These are phyloP conservation scores for Haplosporangium sp. DNA, from an alignment of 371 early-diverging fungal species.

Conservation along the genomic window DNA sequence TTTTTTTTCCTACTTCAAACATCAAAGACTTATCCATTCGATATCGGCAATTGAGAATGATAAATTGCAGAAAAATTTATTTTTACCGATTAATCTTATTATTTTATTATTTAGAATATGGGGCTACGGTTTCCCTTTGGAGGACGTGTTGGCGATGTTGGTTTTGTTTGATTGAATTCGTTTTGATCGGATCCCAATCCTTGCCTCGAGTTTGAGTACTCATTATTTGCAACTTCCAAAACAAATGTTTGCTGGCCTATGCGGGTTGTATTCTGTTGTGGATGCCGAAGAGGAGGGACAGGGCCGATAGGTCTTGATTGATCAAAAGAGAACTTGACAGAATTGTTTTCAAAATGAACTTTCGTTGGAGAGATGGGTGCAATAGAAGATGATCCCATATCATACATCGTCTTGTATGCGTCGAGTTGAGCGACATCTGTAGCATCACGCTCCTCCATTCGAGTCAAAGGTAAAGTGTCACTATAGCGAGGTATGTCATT, in stretches of 20 bases:
- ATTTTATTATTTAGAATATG: neutral
- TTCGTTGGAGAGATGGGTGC: neutral
- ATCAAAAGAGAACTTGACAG: neutral
- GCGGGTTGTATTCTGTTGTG: neutral
- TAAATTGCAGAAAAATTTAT: too few relatives aligned
- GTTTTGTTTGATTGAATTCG: constrained; percentile 1
- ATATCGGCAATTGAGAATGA: too few relatives aligned
- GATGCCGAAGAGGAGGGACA: neutral
- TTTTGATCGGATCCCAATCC: constrained; percentile 9
- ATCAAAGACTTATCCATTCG: too few relatives aligned
- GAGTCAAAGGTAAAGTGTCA: constrained; percentile 19
- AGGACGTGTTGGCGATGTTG: constrained; percentile 19
- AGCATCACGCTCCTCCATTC: constrained; percentile 3
- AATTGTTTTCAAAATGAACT: neutral
- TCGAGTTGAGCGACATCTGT: constrained; percentile 18
- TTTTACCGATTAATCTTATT: too few relatives aligned
- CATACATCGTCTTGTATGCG: constrained; percentile 29
- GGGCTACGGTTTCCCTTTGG: constrained; percentile 21
- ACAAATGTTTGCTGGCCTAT: constrained; percentile 28
- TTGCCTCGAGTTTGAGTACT: constrained; percentile 3
- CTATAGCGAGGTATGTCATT: neutral
- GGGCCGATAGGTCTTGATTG: constrained; percentile 6
- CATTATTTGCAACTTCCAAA: constrained; percentile 20
- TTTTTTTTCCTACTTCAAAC: too few relatives aligned
- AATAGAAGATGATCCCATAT: neutral